Evolutionary conservation across 495 filamentous ascomycete species (phyloP).

Genomic region (Penicillium canescens): DNA sequence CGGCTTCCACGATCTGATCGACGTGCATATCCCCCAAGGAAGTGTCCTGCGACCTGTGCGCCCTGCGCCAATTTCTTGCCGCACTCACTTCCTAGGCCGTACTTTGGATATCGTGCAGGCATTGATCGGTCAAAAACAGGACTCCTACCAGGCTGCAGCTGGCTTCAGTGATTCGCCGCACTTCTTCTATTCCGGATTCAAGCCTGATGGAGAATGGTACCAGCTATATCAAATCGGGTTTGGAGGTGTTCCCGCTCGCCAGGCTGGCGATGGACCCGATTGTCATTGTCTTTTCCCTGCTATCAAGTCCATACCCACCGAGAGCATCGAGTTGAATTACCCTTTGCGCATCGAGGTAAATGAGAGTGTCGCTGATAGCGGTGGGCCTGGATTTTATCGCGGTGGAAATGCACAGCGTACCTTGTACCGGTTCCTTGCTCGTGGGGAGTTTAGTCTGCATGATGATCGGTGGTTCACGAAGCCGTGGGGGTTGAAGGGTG

Average conservation of each 20-base stretch:
- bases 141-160: conserved; percentile 47
- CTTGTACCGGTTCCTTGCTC: conserved; percentile 44
- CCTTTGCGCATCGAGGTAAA: conserved; percentile 51
- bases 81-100: conserved; percentile 48
- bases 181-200: conserved; percentile 53
- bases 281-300: conserved; percentile 54
- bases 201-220: conserved; percentile 50
- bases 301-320: conserved; percentile 52
- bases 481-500: conserved; percentile 50
- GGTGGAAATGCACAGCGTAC: conserved; percentile 53
- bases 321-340: conserved; percentile 52
- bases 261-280: conserved; percentile 50
- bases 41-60: conserved; percentile 48
- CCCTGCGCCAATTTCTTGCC: conserved; percentile 49
- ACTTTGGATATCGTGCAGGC: conserved; percentile 51
- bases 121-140: conserved; percentile 47
- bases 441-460: conserved; percentile 49
- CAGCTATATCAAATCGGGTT: conserved; percentile 55
- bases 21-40: conserved; percentile 46
- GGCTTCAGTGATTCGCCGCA: conserved; percentile 53
- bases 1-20: conserved; percentile 51
- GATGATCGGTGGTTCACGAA: conserved; percentile 55
- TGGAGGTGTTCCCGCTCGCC: conserved; percentile 49
- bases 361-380: conserved; percentile 49
- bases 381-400: conserved; percentile 46